A percentile compares a stretch with the other conserved stretches of the same genome.
These are phyloP conservation scores for Zasmidium citrigriseum DNA, from an alignment of 2,329 filamentous ascomycete genomes.

Conservation along the genomic window DNA sequence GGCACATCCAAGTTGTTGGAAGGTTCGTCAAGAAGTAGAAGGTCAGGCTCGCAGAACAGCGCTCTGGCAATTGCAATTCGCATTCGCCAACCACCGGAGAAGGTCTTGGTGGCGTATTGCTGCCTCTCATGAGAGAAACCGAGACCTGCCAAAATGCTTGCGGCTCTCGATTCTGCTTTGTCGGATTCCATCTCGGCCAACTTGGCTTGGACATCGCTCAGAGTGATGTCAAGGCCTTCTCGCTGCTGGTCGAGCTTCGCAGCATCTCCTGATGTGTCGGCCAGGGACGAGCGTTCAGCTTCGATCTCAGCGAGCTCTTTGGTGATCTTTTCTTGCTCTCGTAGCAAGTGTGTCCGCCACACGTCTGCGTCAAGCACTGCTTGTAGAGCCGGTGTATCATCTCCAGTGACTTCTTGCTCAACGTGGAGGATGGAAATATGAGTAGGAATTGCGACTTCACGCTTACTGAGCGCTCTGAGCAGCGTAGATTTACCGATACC, in stretches of 20 bases:
- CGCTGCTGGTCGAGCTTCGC: slow-evolving; percentile 81
- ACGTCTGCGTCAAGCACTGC: slow-evolving; percentile 97
- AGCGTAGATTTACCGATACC: slow-evolving; percentile 90
- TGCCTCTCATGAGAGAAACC: slow-evolving; percentile 94
- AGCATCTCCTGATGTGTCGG: slow-evolving; percentile 89
- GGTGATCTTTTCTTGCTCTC: slow-evolving; percentile 84
- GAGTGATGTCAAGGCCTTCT: slow-evolving; percentile 84
- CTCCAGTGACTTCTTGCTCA: slow-evolving; percentile 95
- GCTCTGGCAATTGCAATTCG: slow-evolving; percentile 90
- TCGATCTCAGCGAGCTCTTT: slow-evolving; percentile 77
- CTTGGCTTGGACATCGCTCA: slow-evolving; percentile 89
- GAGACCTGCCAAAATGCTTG: slow-evolving; percentile 93
- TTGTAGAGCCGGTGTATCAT: slow-evolving; percentile 92
- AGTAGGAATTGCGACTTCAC: slow-evolving; percentile 92
- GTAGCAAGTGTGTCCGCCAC: slow-evolving; percentile 93
- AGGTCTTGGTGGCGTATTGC: slow-evolving; percentile 91
- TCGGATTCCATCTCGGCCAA: slow-evolving; percentile 98
- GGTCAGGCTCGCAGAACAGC: slow-evolving; percentile 95
- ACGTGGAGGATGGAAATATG: slow-evolving; percentile 99
- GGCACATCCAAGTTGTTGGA: slow-evolving; percentile 98
- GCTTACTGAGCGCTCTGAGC: slow-evolving; percentile 82
- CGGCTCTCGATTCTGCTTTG: slow-evolving; percentile 92
- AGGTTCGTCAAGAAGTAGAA: slow-evolving; percentile 95
- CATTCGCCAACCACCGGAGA: slow-evolving; percentile 99
- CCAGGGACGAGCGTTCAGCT: slow-evolving; percentile 72